Evolutionary conservation across 768 basidiomycete species (phyloP), one percentile per base, ranked within the genome.

Genomic region (Ramaria sp.): DNA sequence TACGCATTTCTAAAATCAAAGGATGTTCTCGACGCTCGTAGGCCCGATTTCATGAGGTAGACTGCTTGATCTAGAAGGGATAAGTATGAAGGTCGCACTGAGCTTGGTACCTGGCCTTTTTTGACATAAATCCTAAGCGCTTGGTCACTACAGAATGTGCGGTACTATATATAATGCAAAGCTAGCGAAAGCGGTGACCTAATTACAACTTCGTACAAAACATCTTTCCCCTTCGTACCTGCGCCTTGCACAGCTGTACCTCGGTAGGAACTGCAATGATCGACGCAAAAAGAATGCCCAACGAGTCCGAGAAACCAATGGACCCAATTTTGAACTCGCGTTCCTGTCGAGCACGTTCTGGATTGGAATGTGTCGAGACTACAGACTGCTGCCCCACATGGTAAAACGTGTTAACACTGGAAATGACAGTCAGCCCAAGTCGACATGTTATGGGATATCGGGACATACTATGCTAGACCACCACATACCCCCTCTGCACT

Each of bases 401-500:
- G 68, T 88, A 90, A 69, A 87, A 94, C 10, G 84, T 88, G 64
- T 91, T 93, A 50, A 94, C 91, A 62, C 89, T 90, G n/a, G 2
- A 10, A 30, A 51, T 20, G 46, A 39, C 53, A 45, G 43, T 46
- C 19, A n/a, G 39, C n/a, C 39, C 13, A 43, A 7, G 17, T 43
- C 2, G 7, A 43, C 20, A 37, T 19, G 43, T 43, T 33, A 41
- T 50, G 12, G 20, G 10, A 53, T 15, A 57, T 19, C 46, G 41
- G 17, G 43, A 75, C 88, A 67, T 64, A 91, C 90, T 96, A 97
- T 15, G 91, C 91, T 11, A 87, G 75, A 4, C 95, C 95, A 31
- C 95, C 95, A 61, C 91, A 95, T 45, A 96, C 75, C 2, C 95
- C 95, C 68, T 99, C 95, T 7, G 91, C 59, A 60, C 86, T 82